Base-by-base conservation (phyloP, 2,329 filamentous ascomycete species). In the Cordyceps pruinosa region DNA sequence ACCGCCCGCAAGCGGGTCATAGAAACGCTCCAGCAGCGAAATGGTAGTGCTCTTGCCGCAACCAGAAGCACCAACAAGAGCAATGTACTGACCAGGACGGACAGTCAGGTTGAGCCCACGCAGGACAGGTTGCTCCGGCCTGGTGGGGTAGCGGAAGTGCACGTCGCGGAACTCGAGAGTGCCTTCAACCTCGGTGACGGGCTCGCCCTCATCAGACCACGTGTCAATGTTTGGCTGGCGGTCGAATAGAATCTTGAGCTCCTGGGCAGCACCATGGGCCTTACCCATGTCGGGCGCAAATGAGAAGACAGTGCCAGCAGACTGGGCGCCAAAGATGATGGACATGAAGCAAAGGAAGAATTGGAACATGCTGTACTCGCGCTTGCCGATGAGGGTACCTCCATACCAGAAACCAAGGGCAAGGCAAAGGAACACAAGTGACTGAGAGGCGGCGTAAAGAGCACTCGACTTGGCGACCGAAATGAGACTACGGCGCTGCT, bases 41-140 rank as follows among this genome's bases (percentile, higher is more conserved):
- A 97, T 96, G 0, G 92, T 95, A 0, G 94, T 97, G 50, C 86
- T 90, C 76, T 99, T 97, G 58, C 94, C 94, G 67, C 92, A 96
- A 3, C 94, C 93, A 46, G 88, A 94, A 0, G 93, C 88, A n/a
- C 94, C 94, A 9, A 97, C 94, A 2, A 97, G 81, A 0, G 93
- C 94, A 8, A 93, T 81, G 65, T 93, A 94, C 68, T 93, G 88
- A 4, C 89, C 90, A 0, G 89, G 88, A 28, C 85, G 82, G 42
- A 93, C 82, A 15, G 75, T 77, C 7, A 93, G 77, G 70, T 93
- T 86, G 12, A 97, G 77, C 0, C 92, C 93, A 28, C 90, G 87
- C 3, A 97, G 84, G 0, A 97, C 90, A n/a, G 90, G 89, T 64
- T 96, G 90, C 64, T 96, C 90, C 0, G 90, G 89, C 1, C 94